Percentiles rank a stretch among this genome's conserved stretches.
These are phyloP conservation scores for Dissophora globulifera DNA, from an alignment of 192 early-diverging fungal species.

Conservation along the genomic window DNA sequence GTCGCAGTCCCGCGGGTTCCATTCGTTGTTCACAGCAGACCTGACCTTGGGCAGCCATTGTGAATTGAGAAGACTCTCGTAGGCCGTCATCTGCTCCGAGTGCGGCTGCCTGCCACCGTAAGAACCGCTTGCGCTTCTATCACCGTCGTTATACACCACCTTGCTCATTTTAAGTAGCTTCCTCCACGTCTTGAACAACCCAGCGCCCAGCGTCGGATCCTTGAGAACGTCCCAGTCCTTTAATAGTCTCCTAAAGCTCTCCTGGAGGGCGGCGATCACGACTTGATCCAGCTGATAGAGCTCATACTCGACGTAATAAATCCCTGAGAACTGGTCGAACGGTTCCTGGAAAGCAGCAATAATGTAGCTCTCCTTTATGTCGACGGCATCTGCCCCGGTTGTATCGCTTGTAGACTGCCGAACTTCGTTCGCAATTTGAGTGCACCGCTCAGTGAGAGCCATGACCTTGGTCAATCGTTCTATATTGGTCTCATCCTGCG, in stretches of 20 bases:
- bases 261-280: slow-evolving; percentile 61
- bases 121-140: slow-evolving; percentile 5
- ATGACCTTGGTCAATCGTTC: slow-evolving; percentile 59
- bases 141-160: slow-evolving; percentile 26
- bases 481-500: slow-evolving; percentile 55
- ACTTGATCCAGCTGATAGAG: slow-evolving; percentile 72
- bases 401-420: slow-evolving; percentile 36
- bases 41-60: slow-evolving; percentile 83
- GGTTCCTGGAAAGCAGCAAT: slow-evolving; percentile 56
- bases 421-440: slow-evolving; percentile 41
- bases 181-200: slow-evolving; percentile 67
- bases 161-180: slow-evolving; percentile 62
- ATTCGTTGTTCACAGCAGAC: slow-evolving; percentile 81
- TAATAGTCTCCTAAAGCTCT: slow-evolving; percentile 48
- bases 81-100: slow-evolving; percentile 71
- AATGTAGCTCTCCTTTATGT: slow-evolving; percentile 53
- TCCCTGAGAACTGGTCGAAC: slow-evolving; percentile 66
- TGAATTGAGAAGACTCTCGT: slow-evolving; percentile 79
- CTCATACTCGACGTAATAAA: slow-evolving; percentile 68
- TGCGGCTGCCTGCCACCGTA: slow-evolving; percentile 17
- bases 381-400: slow-evolving; percentile 27
- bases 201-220: slow-evolving; percentile 64
- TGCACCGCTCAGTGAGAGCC: slow-evolving; percentile 59
- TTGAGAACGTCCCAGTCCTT: slow-evolving; percentile 73
- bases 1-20: slow-evolving; percentile 76